Base-by-base conservation (phyloP, 1,284 basidiomycete species). In the Ustilago vetiveriae region DNA sequence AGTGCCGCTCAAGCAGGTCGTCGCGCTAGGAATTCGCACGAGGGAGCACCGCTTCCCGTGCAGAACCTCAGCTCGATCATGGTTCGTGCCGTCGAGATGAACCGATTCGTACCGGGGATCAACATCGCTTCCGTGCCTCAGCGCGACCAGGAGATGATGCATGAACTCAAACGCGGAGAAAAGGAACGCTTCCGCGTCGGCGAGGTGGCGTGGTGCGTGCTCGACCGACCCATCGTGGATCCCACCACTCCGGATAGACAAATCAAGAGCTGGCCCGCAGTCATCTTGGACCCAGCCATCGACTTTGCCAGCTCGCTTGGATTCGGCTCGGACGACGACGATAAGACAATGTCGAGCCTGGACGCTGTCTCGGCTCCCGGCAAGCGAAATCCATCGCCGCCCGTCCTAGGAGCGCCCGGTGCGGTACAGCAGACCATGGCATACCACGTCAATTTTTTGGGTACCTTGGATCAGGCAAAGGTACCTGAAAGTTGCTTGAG, bases 121-220 rank as follows among this genome's bases (percentile, higher is more conserved):
- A 38, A 47, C 17, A 60, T 60, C 22, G 45, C 59, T 2, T 73
- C 70, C 16, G 67, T 60, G 4, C 57, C 60, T 24, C 51, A 64
- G 32, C 54, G 72, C 14, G 68, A 68, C 24, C 43, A 46, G 16
- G 72, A 74, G 48, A 37, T 51, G 17, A 59, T 68, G 63, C 50
- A 62, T 26, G 40, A 60, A 21, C 30, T 52, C 27, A 50, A 57
- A 24, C 50, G 44, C 9, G 68, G 71, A 16, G 48, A 73, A 22
- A 58, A 55, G 39, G 74, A 76, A 38, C 59, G 74, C 14, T 74
- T 58, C 54, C 48, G 74, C 2, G 40, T 66, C 2, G 72, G 72
- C 16, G 74, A 76, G 46, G 39, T 74, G 27, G 71, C 56, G 0
- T 74, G 64, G 63, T 59, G 53, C 47, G 26, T 32, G n/a, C 57